Base-by-base conservation (phyloP, 83 land plant species). In the Picea abies region DNA sequence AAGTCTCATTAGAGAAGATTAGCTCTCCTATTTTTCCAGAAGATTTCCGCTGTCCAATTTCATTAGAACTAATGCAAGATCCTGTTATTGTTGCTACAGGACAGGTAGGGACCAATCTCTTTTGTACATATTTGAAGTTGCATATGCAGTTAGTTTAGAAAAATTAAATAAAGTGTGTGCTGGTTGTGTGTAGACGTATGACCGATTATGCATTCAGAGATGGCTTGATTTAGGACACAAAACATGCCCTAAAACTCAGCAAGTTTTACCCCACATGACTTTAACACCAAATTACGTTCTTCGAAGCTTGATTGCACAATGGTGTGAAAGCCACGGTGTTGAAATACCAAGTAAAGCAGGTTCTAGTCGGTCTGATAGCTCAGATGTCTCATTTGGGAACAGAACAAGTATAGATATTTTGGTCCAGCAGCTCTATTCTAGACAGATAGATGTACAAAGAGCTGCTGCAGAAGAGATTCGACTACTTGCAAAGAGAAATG, bases 11-110 rank as follows among this genome's bases (percentile, higher is more conserved):
- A 12, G 81, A 85, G 29, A 85, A 83, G 73, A 84, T 79, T 76
- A 77, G 76, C 12, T 82, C 91, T 29, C 62, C 82, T 63, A 15
- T 73, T 12, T 82, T 89, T 25, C 91, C 93, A 84, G 83, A 84
- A 41, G 89, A 90, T 23, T 89, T 90, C 76, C 83, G 87, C 12
- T 90, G 90, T 47, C 89, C 94, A 47, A 88, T 88, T 66, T 83
- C 92, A 7, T 64, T 90, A 60, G 94, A 90, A 77, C 86, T 90
- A 62, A 90, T 88, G 92, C 79, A 80, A 14, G 92, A 90, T 85
- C 94, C 94, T 5, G 94, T 90, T 41, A 92, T 92, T 78, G 85
- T 87, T 73, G 89, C 94, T 32, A 86, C 90, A 69, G 94, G 94
- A 78, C 92, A 89, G 91, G 90, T 90, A 88, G 75, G 60, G 49